These are phyloP conservation scores for Hymenoscyphus repandus DNA, from an alignment of 2,329 filamentous ascomycete genomes.

Conservation along the genomic window DNA sequence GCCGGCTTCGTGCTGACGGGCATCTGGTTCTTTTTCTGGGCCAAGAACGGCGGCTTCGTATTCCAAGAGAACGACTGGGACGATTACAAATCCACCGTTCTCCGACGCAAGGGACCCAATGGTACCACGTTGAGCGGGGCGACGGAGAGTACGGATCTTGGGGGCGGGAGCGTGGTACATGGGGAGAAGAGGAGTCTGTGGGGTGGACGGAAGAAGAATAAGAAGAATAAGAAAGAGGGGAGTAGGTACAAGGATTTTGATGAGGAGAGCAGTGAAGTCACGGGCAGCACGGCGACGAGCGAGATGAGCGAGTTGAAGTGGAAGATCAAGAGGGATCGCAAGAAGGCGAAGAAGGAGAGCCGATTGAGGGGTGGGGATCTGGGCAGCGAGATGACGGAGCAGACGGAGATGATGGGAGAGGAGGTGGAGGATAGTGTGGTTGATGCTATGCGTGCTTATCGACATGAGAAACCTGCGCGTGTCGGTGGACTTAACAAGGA, in stretches of 20 bases:
- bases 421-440: conserved; percentile 53
- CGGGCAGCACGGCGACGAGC: conserved; percentile 16
- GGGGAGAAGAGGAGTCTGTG: conserved; percentile 50
- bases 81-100: conserved; percentile 93
- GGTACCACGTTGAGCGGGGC: conserved; percentile 80
- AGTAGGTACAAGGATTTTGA: conserved; percentile 31
- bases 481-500: conserved; percentile 86
- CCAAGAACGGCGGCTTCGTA: conserved; percentile 89
- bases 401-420: conserved; percentile 29
- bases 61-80: conserved; percentile 90
- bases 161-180: conserved; percentile 78
- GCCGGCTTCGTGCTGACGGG: conserved; percentile 65
- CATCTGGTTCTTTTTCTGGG: conserved; percentile 99
- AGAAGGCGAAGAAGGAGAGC: conserved; percentile 20
- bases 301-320: conserved; percentile 30
- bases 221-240: conserved; percentile 16
- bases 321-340: conserved; percentile 24
- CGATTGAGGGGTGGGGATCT: conserved; percentile 10
- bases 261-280: conserved; percentile 21
- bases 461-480: conserved; percentile 76
- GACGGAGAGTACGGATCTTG: conserved; percentile 75
- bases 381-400: conserved; percentile 31
- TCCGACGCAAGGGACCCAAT: conserved; percentile 83
- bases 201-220: conserved; percentile 36
- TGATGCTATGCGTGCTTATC: conserved; percentile 73